A percentile compares a stretch with the other conserved stretches of the same genome.
Evolutionary conservation across 768 basidiomycete species (phyloP).

Genomic region (Neoboletus magnificus): DNA sequence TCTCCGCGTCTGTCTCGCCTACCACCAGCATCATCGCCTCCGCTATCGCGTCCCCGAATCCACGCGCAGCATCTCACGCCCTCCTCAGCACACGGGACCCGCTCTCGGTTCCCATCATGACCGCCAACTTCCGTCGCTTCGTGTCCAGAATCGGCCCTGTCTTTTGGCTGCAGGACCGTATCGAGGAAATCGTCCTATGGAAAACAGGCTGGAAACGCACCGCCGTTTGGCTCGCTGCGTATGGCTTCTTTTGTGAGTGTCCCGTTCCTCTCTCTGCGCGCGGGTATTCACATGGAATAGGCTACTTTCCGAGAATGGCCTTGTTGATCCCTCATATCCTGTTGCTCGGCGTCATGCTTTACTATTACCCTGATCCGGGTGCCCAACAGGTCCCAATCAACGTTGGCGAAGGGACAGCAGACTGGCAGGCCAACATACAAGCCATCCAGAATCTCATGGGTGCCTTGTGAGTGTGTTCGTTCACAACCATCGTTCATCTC

Average conservation of each 20-base stretch:
- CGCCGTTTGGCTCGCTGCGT: conserved; percentile 67
- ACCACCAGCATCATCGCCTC: conserved; percentile 10
- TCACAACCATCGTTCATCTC: neutral
- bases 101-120: conserved; percentile 72
- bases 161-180: conserved; percentile 87
- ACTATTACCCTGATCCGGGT: conserved; percentile 49
- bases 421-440: conserved; percentile 86
- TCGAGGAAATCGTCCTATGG: conserved; percentile 61
- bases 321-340: conserved; percentile 65
- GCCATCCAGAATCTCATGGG: conserved; percentile 93
- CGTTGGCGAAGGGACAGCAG: conserved; percentile 59
- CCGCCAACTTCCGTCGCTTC: conserved; percentile 35
- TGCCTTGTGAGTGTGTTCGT: conserved; percentile 49
- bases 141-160: conserved; percentile 71
- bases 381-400: conserved; percentile 36
- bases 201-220: conserved; percentile 62
- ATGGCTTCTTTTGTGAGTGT: conserved; percentile 75
- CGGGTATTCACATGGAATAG: conserved; percentile 34
- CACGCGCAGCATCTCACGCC: neutral
- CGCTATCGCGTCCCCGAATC: conserved; percentile 25
- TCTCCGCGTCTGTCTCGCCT: conserved; percentile 11
- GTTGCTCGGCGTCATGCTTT: conserved; percentile 63
- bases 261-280: neutral
- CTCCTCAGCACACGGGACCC: conserved; percentile 62
- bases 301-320: conserved; percentile 71